Evolutionary conservation across 2,329 filamentous ascomycete genomes (phyloP).

Genomic region (Incumbomyces delicatus): DNA sequence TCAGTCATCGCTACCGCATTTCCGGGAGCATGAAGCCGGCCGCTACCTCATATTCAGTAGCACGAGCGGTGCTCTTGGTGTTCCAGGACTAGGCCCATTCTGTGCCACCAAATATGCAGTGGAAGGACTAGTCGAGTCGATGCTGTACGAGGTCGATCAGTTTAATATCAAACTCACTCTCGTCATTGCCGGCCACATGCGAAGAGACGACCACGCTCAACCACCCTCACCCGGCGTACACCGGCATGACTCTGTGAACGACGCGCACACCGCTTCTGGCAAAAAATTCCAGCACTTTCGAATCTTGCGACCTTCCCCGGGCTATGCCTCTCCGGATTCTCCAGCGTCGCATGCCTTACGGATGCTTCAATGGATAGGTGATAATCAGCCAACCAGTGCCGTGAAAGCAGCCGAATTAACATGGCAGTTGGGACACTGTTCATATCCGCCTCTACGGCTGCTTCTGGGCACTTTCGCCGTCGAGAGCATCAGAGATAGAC

Average conservation of each 20-base stretch:
- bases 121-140: slow-evolving; percentile 87
- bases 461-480: slow-evolving; percentile 90
- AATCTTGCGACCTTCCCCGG: slow-evolving; percentile 73
- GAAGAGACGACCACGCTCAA: slow-evolving; percentile 59
- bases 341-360: slow-evolving; percentile 81
- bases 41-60: slow-evolving; percentile 92
- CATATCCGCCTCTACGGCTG: slow-evolving; percentile 78
- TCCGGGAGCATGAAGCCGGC: slow-evolving; percentile 63
- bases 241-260: not conserved
- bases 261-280: slow-evolving; percentile 10
- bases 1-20: slow-evolving; percentile 77
- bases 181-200: slow-evolving; percentile 80
- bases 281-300: slow-evolving; percentile 74
- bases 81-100: slow-evolving; percentile 85
- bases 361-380: slow-evolving; percentile 89
- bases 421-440: slow-evolving; percentile 90
- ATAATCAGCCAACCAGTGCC: slow-evolving; percentile 83
- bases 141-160: slow-evolving; percentile 86
- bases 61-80: slow-evolving; percentile 82
- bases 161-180: slow-evolving; percentile 93
- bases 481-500: slow-evolving; percentile 82
- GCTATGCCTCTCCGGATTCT: slow-evolving; percentile 66
- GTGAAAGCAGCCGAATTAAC: slow-evolving; percentile 88
- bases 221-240: slow-evolving; percentile 21
- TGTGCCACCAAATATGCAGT: slow-evolving; percentile 97